Percentiles rank a stretch among this genome's conserved stretches.
These are phyloP conservation scores for Podospora fimiseda DNA, from an alignment of 495 filamentous ascomycete genomes.

Conservation along the genomic window DNA sequence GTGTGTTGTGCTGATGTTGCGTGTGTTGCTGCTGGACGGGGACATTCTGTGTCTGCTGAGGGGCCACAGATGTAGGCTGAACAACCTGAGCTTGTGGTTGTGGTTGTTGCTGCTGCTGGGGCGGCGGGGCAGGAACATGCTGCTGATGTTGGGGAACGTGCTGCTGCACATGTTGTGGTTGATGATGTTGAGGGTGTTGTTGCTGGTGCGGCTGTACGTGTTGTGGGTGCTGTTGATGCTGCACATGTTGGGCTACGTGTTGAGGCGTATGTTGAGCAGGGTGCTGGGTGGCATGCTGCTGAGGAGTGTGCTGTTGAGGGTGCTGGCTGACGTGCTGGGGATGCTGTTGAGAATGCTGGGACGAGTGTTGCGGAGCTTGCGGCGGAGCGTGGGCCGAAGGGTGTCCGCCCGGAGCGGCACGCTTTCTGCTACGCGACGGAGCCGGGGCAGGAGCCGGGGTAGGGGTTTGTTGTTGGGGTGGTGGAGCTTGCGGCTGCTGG, in stretches of 20 bases:
- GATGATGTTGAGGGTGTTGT: constrained; percentile 14
- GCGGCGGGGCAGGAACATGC: constrained; percentile 15
- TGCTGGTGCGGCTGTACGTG: constrained; percentile 15
- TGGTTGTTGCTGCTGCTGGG: constrained; percentile 17
- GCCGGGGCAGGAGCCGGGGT: constrained; percentile 30
- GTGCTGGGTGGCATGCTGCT: constrained; percentile 19
- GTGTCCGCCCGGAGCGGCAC: constrained; percentile 23
- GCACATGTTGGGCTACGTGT: constrained; percentile 19
- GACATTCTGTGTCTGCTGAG: constrained; percentile 13
- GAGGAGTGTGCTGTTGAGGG: constrained; percentile 15
- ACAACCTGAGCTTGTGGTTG: constrained; percentile 9
- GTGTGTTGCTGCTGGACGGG: constrained; percentile 12
- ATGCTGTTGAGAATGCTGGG: constrained; percentile 17
- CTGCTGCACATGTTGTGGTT: constrained; percentile 16
- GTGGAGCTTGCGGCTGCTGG: constrained; percentile 27
- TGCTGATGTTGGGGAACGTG: constrained; percentile 19
- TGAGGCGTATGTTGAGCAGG: constrained; percentile 15
- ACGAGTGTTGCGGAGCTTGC: constrained; percentile 16
- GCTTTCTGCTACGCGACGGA: constrained; percentile 23
- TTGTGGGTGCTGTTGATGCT: constrained; percentile 15
- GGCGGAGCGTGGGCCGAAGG: constrained; percentile 15
- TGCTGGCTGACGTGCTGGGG: constrained; percentile 6
- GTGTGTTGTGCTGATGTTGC: constrained; percentile 7
- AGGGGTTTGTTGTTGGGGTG: constrained; percentile 37
- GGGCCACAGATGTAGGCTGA: constrained; percentile 21